These are phyloP conservation scores for Lepidium aucheri DNA, from an alignment of 345 rosid genomes.

Conservation along the genomic window DNA sequence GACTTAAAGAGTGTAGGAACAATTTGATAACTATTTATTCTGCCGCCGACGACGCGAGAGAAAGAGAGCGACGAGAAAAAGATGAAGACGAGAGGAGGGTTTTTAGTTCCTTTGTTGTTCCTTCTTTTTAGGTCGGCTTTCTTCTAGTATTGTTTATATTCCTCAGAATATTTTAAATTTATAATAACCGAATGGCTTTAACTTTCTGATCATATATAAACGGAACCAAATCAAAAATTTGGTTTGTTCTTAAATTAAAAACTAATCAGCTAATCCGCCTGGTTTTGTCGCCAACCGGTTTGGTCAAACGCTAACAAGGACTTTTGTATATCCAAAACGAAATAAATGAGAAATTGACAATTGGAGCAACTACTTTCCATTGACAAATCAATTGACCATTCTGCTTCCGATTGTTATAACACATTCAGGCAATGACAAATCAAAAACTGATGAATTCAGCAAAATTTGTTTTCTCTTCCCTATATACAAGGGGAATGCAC, in stretches of 20 bases:
- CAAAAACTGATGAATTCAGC: neutral
- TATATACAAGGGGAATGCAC: neutral
- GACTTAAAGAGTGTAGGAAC: neutral
- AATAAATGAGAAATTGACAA: neutral
- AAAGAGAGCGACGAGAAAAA: neutral
- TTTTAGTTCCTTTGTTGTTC: conserved; percentile 9
- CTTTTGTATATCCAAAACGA: too few relatives aligned
- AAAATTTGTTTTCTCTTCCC: neutral
- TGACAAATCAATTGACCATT: neutral
- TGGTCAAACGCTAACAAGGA: neutral
- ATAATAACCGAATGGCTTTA: neutral
- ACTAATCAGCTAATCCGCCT: neutral
- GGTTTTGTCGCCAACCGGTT: neutral
- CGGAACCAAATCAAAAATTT: neutral
- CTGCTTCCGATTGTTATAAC: neutral
- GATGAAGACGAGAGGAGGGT: neutral
- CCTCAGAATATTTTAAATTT: neutral
- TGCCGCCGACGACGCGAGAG: conserved; percentile 8
- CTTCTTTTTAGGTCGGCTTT: conserved; percentile 19
- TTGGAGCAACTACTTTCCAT: too few relatives aligned
- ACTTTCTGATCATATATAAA: neutral
- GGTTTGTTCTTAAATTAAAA: neutral
- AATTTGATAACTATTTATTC: neutral
- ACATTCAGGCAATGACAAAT: neutral
- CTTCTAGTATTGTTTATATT: neutral